These are phyloP conservation scores for Mucor mucedo DNA, from an alignment of 371 early-diverging fungal genomes.

Conservation along the genomic window DNA sequence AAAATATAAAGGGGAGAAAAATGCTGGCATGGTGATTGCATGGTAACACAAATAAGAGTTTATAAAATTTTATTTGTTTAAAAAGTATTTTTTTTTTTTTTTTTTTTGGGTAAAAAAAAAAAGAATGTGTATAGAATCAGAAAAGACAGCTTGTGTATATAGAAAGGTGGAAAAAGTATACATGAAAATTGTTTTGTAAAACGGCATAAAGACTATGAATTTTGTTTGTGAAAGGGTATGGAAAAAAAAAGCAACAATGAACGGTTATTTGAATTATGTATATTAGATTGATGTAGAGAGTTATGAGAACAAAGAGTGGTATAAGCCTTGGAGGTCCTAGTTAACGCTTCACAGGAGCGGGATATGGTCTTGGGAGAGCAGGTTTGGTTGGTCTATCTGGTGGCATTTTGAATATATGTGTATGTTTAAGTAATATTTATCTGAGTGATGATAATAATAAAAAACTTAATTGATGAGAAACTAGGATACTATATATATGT, in stretches of 20 bases:
- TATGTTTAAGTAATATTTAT: neutral
- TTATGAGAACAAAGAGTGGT: conserved; percentile 7
- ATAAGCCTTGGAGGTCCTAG: neutral
- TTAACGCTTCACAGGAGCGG: conserved; percentile 30
- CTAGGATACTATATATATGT: neutral
- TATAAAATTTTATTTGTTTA: conserved; percentile 12
- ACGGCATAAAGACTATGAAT: conserved; percentile 1
- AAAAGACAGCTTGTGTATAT: conserved; percentile 7
- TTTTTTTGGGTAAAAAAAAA: neutral
- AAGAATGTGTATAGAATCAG: conserved; percentile 5
- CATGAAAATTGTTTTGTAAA: neutral
- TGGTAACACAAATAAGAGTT: conserved; percentile 11
- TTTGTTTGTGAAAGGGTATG: conserved; percentile 6
- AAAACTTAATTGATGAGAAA: neutral
- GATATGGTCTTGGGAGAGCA: conserved; percentile 33
- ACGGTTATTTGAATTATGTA: conserved; percentile 7
- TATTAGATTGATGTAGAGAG: neutral
- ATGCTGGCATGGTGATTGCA: conserved; percentile 10
- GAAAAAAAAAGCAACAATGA: conserved; percentile 15
- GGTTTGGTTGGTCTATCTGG: conserved; percentile 34
- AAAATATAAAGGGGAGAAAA: neutral
- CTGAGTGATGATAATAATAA: neutral
- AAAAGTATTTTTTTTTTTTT: neutral
- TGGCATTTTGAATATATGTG: conserved; percentile 21
- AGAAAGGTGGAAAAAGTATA: neutral